These are phyloP conservation scores for Lepidium campestre DNA, from an alignment of 441 rosid species.

Conservation along the genomic window DNA sequence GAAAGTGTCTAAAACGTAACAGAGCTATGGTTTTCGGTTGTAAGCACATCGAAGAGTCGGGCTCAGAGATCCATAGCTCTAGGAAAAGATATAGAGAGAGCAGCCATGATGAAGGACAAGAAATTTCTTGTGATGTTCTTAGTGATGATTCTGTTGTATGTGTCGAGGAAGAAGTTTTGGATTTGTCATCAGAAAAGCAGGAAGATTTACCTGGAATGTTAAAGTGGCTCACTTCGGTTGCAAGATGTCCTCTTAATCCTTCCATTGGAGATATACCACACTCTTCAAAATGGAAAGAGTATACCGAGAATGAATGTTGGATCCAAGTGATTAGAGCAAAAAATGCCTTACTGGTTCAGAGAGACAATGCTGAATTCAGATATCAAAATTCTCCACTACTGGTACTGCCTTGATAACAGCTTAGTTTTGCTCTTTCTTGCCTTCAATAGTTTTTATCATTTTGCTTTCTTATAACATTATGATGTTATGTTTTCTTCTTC, in stretches of 20 bases:
- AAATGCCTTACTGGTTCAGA: conserved; percentile 29
- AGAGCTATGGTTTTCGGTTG: conserved; percentile 17
- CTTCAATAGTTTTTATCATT: background rate
- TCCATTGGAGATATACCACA: conserved; percentile 34
- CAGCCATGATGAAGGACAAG: conserved; percentile 19
- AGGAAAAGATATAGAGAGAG: conserved; percentile 13
- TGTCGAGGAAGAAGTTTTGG: conserved; percentile 14
- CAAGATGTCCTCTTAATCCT: conserved; percentile 35
- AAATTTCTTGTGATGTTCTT: conserved; percentile 19
- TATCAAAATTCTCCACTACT: conserved; percentile 7
- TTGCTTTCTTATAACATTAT: background rate
- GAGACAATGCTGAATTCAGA: conserved; percentile 18
- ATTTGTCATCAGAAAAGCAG: conserved; percentile 29
- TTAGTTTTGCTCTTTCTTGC: background rate
- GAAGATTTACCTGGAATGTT: conserved; percentile 37
- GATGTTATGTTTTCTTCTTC: background rate
- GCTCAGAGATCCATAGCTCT: conserved; percentile 8
- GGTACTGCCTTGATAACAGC: conserved; percentile 22
- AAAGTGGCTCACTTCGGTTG: conserved; percentile 40
- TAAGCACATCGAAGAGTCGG: background rate
- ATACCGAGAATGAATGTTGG: conserved; percentile 27
- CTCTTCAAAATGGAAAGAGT: conserved; percentile 33
- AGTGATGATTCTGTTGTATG: conserved; percentile 7
- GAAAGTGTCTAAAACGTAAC: conserved; percentile 13
- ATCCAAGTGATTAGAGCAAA: conserved; percentile 36